Conservation (phyloP, 1,284 basidiomycete species). For the Cerrena zonata region DNA sequence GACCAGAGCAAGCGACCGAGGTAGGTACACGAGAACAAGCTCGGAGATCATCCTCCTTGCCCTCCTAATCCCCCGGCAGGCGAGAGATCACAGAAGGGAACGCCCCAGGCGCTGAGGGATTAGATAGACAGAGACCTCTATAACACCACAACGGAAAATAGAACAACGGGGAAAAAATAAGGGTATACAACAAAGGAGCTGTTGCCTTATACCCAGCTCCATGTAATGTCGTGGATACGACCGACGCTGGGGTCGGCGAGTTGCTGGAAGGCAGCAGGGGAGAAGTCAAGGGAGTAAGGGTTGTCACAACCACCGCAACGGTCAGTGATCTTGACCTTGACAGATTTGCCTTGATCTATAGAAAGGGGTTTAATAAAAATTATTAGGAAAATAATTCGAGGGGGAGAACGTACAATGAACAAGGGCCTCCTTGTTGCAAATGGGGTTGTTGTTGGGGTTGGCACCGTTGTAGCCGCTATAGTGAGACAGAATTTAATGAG, state of each 20-base stretch:
- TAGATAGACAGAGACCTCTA: neutral
- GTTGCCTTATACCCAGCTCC: conserved; percentile 28
- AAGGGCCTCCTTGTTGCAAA: conserved; percentile 36
- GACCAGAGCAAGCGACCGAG: conserved; percentile 5
- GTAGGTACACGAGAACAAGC: conserved; percentile 1
- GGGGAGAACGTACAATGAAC: conserved; percentile 27
- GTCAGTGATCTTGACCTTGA: conserved; percentile 37
- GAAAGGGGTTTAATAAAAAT: conserved; percentile 5
- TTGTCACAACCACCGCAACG: conserved; percentile 40
- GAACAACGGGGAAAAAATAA: conserved; percentile 1
- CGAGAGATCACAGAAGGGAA: conserved; percentile 4
- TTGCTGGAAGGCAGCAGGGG: conserved; percentile 32
- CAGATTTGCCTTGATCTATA: conserved; percentile 29
- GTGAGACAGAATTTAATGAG: neutral
- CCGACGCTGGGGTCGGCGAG: conserved; percentile 25
- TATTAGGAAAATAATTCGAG: neutral
- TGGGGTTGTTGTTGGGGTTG: conserved; percentile 40
- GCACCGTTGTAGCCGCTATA: conserved; percentile 24
- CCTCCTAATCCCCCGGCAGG: conserved; percentile 1
- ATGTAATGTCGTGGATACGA: conserved; percentile 14
- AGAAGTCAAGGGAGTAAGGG: conserved; percentile 37
- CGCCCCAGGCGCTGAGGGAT: conserved; percentile 7
- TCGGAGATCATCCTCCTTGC: conserved; percentile 1
- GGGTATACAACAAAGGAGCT: neutral
- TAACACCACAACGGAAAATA: neutral